Conservation (phyloP, 2,329 filamentous ascomycete species). For the Phyllosticta citribraziliensis region DNA sequence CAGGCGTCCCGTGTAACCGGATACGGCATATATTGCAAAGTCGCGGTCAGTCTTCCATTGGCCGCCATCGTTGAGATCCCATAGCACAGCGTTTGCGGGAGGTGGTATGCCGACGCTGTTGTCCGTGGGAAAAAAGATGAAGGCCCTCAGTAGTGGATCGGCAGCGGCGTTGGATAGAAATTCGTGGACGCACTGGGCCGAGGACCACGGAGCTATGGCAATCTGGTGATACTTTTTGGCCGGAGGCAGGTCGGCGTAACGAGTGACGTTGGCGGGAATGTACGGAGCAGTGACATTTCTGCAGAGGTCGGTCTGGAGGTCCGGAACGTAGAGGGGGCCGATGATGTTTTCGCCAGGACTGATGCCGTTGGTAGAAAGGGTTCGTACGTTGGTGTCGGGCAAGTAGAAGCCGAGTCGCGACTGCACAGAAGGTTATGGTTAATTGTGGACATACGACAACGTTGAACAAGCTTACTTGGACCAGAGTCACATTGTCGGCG, state of each 20-base stretch:
- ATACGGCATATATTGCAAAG: constrained; percentile 77
- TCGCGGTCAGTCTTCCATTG: constrained; percentile 62
- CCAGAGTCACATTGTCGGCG: constrained; percentile 7
- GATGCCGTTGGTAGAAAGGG: constrained; percentile 60
- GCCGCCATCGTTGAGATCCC: constrained; percentile 60
- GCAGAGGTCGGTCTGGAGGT: constrained; percentile 55
- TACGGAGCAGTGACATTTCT: constrained; percentile 51
- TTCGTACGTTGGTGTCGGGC: constrained; percentile 54
- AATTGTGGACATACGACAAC: neutral
- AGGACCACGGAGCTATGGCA: constrained; percentile 81
- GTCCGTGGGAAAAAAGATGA: constrained; percentile 43
- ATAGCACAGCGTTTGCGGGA: constrained; percentile 55
- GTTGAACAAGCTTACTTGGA: neutral
- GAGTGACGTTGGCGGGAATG: constrained; percentile 67
- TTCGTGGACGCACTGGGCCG: constrained; percentile 57
- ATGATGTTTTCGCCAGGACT: constrained; percentile 53
- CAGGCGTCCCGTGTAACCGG: constrained; percentile 53
- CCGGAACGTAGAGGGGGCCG: constrained; percentile 79
- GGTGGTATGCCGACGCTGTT: constrained; percentile 41
- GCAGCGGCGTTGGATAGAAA: constrained; percentile 59
- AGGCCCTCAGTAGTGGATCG: constrained; percentile 44
- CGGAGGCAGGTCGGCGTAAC: constrained; percentile 54
- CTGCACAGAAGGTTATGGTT: constrained; percentile 2
- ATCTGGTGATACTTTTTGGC: constrained; percentile 61
- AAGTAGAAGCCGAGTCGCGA: constrained; percentile 23